phyloP scores from a whole-genome alignment of 345 rosid genomes.

The Cardamine chenopodiifolia region DNA sequence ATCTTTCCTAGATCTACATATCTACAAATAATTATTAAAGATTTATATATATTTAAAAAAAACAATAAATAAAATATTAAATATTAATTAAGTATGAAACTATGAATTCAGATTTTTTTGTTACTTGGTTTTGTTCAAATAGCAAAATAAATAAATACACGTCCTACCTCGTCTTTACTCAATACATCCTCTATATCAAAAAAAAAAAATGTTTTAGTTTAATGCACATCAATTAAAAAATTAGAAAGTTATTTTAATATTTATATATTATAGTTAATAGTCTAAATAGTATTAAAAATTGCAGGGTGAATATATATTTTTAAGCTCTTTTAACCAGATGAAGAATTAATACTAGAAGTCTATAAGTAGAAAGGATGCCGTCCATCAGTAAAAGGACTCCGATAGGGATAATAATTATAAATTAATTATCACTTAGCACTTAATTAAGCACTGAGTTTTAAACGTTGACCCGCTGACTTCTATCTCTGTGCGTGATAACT shows the following conservation, averaged over 20 bases:
- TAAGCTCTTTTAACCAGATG: not conserved
- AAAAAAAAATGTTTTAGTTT: not conserved
- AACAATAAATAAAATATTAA: not conserved
- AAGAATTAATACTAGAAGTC: constrained; percentile 11
- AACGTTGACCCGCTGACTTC: constrained; percentile 47
- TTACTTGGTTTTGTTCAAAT: constrained; percentile 3
- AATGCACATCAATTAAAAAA: not conserved
- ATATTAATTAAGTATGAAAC: not conserved
- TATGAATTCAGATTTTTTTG: not conserved
- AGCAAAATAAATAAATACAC: not conserved
- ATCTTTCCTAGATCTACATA: not conserved
- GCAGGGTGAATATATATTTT: too few species aligned
- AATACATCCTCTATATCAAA: not conserved
- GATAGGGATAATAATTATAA: constrained; percentile 13
- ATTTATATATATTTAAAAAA: not conserved
- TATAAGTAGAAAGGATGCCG: constrained; percentile 35
- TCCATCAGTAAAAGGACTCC: constrained; percentile 22
- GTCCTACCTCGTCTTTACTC: not conserved
- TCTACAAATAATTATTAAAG: not conserved
- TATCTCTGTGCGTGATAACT: constrained; percentile 13
- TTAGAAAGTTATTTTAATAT: not conserved
- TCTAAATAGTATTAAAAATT: not conserved
- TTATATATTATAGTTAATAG: not conserved
- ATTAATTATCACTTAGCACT: constrained; percentile 31
- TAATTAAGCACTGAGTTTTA: constrained; percentile 36